These are phyloP conservation scores for Aspergillus cejpii DNA, from an alignment of 2,329 filamentous ascomycete species.

Conservation along the genomic window DNA sequence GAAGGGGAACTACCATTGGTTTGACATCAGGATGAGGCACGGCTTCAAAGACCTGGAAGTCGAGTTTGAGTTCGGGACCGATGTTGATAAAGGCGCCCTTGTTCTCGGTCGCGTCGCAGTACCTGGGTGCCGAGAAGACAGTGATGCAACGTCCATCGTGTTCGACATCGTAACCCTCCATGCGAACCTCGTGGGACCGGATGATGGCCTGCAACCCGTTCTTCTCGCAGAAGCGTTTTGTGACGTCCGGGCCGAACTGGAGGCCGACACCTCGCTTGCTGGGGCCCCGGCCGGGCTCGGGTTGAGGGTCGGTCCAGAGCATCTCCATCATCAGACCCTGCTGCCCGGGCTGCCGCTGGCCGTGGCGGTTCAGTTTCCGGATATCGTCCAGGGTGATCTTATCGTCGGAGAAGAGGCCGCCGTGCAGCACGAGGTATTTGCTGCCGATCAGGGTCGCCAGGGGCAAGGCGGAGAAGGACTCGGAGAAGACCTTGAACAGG, in stretches of 20 bases:
- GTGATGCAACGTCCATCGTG: slow-evolving; percentile 95
- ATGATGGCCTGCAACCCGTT: slow-evolving; percentile 94
- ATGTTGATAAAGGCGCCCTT: slow-evolving; percentile 98
- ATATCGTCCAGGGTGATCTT: slow-evolving; percentile 89
- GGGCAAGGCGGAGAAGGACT: slow-evolving; percentile 91
- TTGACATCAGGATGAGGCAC: slow-evolving; percentile 93
- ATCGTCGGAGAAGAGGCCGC: slow-evolving; percentile 91
- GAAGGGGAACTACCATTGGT: slow-evolving; percentile 59
- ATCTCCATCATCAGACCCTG: slow-evolving; percentile 99
- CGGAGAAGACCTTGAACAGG: slow-evolving; percentile 94
- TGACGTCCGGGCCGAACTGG: slow-evolving; percentile 95
- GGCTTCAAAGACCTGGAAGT: slow-evolving; percentile 90
- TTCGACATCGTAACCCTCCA: slow-evolving; percentile 99
- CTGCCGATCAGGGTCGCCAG: slow-evolving; percentile 84
- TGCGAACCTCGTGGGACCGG: slow-evolving; percentile 92
- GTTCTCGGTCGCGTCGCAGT: slow-evolving; percentile 97
- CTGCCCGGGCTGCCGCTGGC: slow-evolving; percentile 87
- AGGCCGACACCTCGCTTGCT: slow-evolving; percentile 95
- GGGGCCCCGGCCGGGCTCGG: slow-evolving; percentile 74
- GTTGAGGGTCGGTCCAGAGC: slow-evolving; percentile 97
- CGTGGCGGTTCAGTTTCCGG: slow-evolving; percentile 82
- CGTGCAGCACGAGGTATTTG: slow-evolving; percentile 88
- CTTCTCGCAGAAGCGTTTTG: slow-evolving; percentile 91
- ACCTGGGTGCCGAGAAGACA: slow-evolving; percentile 94
- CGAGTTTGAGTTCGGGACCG: slow-evolving; percentile 79